Percentiles rank a stretch among this genome's conserved stretches.
phyloP scores from a whole-genome alignment of 768 basidiomycete genomes.

The Cyclocybe cylindracea region DNA sequence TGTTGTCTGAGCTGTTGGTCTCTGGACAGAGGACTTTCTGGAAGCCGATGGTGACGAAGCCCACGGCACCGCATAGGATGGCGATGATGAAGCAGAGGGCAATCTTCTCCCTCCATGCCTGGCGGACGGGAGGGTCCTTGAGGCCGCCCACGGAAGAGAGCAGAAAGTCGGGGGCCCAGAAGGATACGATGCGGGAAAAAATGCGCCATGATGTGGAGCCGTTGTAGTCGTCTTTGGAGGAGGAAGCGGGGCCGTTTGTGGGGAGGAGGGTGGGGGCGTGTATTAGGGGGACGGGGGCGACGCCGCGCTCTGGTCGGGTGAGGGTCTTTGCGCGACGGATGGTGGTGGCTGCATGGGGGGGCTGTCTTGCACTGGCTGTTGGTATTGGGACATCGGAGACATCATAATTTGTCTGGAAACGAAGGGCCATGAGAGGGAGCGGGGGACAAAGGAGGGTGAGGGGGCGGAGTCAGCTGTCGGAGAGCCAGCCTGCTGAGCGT shows the following conservation, averaged over 20 bases:
- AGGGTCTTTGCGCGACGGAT: constrained; percentile 93
- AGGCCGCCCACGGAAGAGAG: constrained; percentile 77
- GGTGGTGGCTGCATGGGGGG: constrained; percentile 55
- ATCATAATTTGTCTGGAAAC: constrained; percentile 54
- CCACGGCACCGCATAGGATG: constrained; percentile 75
- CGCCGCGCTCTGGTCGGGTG: constrained; percentile 91
- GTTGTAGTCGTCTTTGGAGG: constrained; percentile 38
- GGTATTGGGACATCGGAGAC: constrained; percentile 69
- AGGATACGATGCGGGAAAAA: constrained; percentile 78
- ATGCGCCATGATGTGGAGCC: constrained; percentile 73
- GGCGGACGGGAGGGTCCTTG: constrained; percentile 72
- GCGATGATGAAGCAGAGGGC: constrained; percentile 87
- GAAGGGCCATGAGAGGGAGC: constrained; percentile 49
- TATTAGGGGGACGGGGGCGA: constrained; percentile 93
- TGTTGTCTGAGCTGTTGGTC: constrained; percentile 40
- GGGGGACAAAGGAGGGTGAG: constrained; percentile 26
- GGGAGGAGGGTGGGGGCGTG: constrained; percentile 61
- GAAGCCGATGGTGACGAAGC: constrained; percentile 93
- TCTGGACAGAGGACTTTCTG: constrained; percentile 90
- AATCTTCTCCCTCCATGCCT: constrained; percentile 99
- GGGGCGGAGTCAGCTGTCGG: constrained; percentile 14
- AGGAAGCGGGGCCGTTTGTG: constrained; percentile 30
- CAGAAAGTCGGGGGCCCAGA: constrained; percentile 86
- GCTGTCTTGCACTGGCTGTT: constrained; percentile 47
- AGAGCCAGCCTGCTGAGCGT: constrained; percentile 24